Percentiles rank a stretch among this genome's conserved stretches.
These are phyloP conservation scores for Lactifluus pinguis DNA, from an alignment of 768 basidiomycete species.

Conservation along the genomic window DNA sequence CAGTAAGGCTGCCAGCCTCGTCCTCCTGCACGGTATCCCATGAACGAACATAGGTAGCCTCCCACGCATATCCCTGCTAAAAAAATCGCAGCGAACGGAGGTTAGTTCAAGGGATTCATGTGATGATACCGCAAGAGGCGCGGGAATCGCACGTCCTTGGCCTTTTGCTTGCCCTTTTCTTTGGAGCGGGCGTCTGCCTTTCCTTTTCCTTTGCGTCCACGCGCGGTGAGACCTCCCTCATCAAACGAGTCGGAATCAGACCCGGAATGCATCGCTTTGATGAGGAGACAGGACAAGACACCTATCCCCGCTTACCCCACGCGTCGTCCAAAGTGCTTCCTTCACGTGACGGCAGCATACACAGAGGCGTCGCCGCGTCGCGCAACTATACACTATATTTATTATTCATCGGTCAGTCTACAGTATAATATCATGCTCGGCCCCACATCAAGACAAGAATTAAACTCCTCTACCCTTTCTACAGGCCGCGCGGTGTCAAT, in stretches of 20 bases:
- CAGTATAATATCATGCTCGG: background rate
- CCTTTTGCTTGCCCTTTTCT: slow-evolving; percentile 15
- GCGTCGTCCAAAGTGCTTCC: too few species aligned
- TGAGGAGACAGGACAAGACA: background rate
- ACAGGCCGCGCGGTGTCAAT: background rate
- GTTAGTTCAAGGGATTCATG: background rate
- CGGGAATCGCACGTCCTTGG: slow-evolving; percentile 17
- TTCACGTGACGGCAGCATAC: too few species aligned
- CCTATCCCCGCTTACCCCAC: too few species aligned
- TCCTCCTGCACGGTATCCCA: slow-evolving; percentile 99
- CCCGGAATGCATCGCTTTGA: slow-evolving; percentile 1
- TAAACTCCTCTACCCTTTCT: background rate
- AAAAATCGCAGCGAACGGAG: background rate
- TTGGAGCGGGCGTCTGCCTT: background rate
- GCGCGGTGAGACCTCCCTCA: slow-evolving; percentile 8
- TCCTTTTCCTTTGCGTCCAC: slow-evolving; percentile 9
- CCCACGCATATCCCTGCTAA: slow-evolving; percentile 89
- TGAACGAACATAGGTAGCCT: slow-evolving; percentile 85
- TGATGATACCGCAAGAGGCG: background rate
- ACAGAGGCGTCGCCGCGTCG: background rate
- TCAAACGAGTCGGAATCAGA: slow-evolving; percentile 17
- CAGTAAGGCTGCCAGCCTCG: slow-evolving; percentile 82
- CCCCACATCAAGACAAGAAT: background rate
- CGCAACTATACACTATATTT: background rate
- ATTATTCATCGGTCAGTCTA: background rate